Evolutionary conservation across 495 filamentous ascomycete species (phyloP), one percentile per base, ranked within the genome.

Genomic region (Aspergillus olivimuriae): DNA sequence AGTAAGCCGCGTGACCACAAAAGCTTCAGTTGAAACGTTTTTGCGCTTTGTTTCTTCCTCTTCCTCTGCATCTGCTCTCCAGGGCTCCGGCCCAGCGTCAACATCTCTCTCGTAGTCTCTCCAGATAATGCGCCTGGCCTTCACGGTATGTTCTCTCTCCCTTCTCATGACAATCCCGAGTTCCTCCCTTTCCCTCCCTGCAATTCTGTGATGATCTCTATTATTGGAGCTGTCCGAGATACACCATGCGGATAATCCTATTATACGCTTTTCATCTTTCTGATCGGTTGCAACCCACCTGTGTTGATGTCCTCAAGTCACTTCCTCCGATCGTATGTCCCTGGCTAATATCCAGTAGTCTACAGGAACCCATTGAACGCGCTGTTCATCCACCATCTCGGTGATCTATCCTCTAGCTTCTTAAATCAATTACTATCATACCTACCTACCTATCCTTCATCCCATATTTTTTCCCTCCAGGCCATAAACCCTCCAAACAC

Each of bases 201-300:
- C 22, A 47, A 44, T 50, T 57, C 40, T 52, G 69, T 83, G 82
- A 86, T 84, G 80, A 84, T 51, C 57, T 56, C 58, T 62, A 59
- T 74, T 94, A 94, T 95, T 96, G 90, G 90, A 96, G 90, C 90
- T 96, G 88, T 96, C 90, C 81, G 84, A 91, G 77, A 67, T 68
- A 65, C 61, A 63, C 63, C 67, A 73, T 66, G 72, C 60, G 68
- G 62, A 74, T 53, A 70, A 68, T 65, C 53, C 57, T 64, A 59
- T 62, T 62, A 62, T 65, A 74, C 71, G 68, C 73, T 62, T 69
- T 69, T 69, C 47, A 59, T 58, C 34, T 61, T 45, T 57, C 60
- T 64, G 60, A 58, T 52, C 41, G 34, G 28, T 41, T 44, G 11
- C 17, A 47, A 42, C 43, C 24, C 11, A 12, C 33, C 41, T 15